Conservation (phyloP, 1,139 yeast genomes). For the Pichia sp. region DNA sequence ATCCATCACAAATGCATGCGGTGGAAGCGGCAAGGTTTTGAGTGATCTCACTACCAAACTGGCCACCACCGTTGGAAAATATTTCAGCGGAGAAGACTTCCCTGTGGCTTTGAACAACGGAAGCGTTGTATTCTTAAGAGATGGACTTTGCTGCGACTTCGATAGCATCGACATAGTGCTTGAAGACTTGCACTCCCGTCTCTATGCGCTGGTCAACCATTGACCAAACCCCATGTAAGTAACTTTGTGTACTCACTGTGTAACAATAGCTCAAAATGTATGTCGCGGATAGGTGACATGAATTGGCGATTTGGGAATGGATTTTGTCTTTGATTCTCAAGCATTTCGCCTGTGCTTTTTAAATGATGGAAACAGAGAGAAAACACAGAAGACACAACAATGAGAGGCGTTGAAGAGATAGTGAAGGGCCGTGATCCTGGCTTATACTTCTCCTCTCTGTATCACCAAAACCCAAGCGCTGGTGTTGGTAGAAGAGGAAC, state of each 20-base stretch:
- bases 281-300: neutral
- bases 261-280: neutral
- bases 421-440: constrained; percentile 26
- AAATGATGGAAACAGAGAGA: neutral
- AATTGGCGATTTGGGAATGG: neutral
- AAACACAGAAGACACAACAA: constrained; percentile 10
- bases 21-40: constrained; percentile 4
- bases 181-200: constrained; percentile 19
- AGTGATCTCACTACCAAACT: neutral
- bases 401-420: constrained; percentile 30
- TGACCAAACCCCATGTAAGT: neutral
- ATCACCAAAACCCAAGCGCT: constrained; percentile 17
- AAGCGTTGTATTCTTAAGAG: constrained; percentile 22
- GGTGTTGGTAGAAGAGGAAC: neutral
- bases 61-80: constrained; percentile 5
- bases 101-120: constrained; percentile 12
- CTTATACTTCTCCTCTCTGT: constrained; percentile 27
- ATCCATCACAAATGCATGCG: neutral
- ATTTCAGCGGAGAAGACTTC: constrained; percentile 23
- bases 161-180: constrained; percentile 21
- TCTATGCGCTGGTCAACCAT: constrained; percentile 5
- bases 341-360: neutral
- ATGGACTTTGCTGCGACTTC: constrained; percentile 28
- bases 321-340: neutral
- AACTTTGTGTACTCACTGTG: neutral